Evolutionary conservation across 2,329 filamentous ascomycete genomes (phyloP).

Genomic region (Colletotrichum kahawae): DNA sequence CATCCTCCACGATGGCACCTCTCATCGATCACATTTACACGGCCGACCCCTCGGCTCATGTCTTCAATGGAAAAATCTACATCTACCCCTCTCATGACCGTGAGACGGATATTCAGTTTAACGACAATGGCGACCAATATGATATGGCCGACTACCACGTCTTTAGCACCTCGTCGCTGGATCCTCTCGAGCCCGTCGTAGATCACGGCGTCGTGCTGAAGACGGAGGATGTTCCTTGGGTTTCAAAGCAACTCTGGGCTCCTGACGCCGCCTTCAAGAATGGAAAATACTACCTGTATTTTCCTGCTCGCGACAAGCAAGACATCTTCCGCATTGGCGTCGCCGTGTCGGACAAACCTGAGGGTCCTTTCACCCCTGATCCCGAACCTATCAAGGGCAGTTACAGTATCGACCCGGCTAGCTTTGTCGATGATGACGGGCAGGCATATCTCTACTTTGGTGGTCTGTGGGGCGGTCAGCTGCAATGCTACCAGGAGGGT

Average conservation of each 20-base stretch:
- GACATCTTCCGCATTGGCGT: constrained; percentile 79
- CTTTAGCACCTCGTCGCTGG: constrained; percentile 61
- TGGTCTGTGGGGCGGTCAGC: constrained; percentile 80
- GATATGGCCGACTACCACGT: constrained; percentile 88
- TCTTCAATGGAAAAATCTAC: constrained; percentile 77
- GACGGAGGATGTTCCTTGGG: constrained; percentile 74
- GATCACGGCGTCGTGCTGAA: constrained; percentile 76
- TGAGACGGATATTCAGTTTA: constrained; percentile 75
- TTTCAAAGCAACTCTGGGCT: constrained; percentile 80
- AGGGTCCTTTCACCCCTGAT: constrained; percentile 74
- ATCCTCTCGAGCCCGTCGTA: constrained; percentile 62
- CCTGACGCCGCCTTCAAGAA: constrained; percentile 75
- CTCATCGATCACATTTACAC: constrained; percentile 80
- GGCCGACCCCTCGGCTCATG: constrained; percentile 80
- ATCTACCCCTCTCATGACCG: constrained; percentile 84
- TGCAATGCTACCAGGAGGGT: constrained; percentile 74
- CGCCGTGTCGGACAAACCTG: constrained; percentile 65
- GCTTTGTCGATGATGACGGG: constrained; percentile 67
- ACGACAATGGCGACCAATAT: constrained; percentile 86
- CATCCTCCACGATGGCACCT: constrained; percentile 48
- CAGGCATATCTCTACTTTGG: constrained; percentile 68
- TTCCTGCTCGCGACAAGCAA: constrained; percentile 74
- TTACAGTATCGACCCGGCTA: constrained; percentile 79
- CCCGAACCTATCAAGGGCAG: constrained; percentile 68
- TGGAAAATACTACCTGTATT: constrained; percentile 77